Evolutionary conservation across 495 filamentous ascomycete genomes (phyloP).

Genomic region (Niebla homalea): DNA sequence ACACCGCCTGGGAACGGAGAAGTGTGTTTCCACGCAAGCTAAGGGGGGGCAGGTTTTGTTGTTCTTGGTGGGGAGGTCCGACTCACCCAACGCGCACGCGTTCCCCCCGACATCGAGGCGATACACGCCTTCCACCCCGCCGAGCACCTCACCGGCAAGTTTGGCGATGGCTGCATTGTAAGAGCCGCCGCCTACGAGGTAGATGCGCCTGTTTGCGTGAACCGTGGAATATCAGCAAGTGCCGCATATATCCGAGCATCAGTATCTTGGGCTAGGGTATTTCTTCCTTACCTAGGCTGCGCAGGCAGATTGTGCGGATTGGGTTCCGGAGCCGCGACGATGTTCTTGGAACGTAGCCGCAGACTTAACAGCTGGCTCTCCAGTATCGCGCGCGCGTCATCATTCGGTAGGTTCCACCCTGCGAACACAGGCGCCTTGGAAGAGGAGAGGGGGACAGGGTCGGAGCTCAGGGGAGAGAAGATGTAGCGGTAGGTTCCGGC

Average conservation of each 20-base stretch:
- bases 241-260: too few relatives aligned
- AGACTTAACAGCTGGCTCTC: conserved; percentile 87
- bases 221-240: too few relatives aligned
- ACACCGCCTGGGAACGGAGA: too few relatives aligned
- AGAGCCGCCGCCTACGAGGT: conserved; percentile 84
- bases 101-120: conserved; percentile 90
- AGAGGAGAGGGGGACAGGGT: not conserved
- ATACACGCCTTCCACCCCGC: conserved; percentile 78
- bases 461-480: conserved; percentile 34
- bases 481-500: conserved; percentile 76
- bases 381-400: conserved; percentile 78
- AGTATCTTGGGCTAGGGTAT: too few relatives aligned
- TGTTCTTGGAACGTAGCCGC: conserved; percentile 63
- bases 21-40: too few relatives aligned
- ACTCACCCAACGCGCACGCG: conserved; percentile 64
- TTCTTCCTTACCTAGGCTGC: conserved; percentile 41
- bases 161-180: conserved; percentile 76
- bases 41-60: too few relatives aligned
- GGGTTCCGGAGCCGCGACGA: conserved; percentile 44
- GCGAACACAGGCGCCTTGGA: conserved; percentile 30
- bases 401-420: conserved; percentile 40
- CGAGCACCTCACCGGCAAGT: conserved; percentile 73
- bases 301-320: conserved; percentile 42
- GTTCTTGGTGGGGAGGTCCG: conserved; percentile 16
- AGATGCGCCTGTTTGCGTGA: conserved; percentile 61